Conservation (phyloP, 495 filamentous ascomycete genomes). For the Rhizodiscina lignyota region DNA sequence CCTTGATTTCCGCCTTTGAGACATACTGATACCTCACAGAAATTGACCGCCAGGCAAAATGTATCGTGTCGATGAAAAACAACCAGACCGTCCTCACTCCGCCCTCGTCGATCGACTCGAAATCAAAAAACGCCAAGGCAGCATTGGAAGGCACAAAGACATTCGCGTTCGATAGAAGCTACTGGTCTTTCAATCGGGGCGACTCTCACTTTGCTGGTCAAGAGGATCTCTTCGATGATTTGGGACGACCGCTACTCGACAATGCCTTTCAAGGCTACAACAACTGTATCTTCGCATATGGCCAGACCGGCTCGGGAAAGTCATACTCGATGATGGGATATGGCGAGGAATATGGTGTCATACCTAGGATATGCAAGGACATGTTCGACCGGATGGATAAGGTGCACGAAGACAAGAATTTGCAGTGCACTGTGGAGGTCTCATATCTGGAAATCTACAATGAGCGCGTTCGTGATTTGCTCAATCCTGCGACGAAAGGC, state of each 20-base stretch:
- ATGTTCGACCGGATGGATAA: constrained; percentile 80
- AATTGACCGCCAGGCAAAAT: constrained; percentile 82
- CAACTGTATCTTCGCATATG: constrained; percentile 99
- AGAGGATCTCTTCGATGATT: constrained; percentile 69
- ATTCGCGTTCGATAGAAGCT: constrained; percentile 92
- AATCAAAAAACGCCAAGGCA: constrained; percentile 40
- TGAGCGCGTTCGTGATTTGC: constrained; percentile 86
- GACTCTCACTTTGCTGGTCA: constrained; percentile 80
- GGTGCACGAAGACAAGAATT: constrained; percentile 51
- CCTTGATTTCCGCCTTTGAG: constrained; percentile 1
- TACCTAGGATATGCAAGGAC: constrained; percentile 92
- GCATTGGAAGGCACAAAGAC: constrained; percentile 63
- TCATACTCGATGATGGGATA: constrained; percentile 99
- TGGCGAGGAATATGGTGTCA: constrained; percentile 88
- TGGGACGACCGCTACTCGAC: constrained; percentile 83
- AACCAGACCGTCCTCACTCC: constrained; percentile 76
- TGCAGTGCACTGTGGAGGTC: constrained; percentile 87
- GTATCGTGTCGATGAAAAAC: constrained; percentile 92
- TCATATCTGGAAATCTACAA: constrained; percentile 99
- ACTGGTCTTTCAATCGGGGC: constrained; percentile 88
- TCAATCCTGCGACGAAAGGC: constrained; percentile 92
- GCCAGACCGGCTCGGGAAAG: constrained; percentile 96
- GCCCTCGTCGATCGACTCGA: constrained; percentile 41
- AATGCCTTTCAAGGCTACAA: constrained; percentile 99
- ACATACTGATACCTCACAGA: constrained; percentile 32